A percentile compares a stretch with the other conserved stretches of the same genome.
phyloP scores from a whole-genome alignment of 495 filamentous ascomycete genomes.

The Letharia lupina region DNA sequence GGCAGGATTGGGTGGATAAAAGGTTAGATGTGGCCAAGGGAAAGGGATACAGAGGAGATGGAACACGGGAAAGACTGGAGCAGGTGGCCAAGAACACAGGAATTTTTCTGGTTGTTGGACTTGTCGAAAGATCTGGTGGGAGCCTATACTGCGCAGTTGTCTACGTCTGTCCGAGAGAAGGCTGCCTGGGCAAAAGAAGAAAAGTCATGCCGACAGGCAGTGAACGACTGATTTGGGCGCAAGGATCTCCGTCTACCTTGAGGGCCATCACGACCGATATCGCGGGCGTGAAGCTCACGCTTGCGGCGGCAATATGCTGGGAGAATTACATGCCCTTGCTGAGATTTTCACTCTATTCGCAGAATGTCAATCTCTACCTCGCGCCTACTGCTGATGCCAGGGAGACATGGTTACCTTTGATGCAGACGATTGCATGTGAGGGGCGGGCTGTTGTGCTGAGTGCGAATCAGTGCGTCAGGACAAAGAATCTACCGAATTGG shows the following conservation, averaged over 20 bases:
- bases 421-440: conserved; percentile 74
- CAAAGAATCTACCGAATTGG: conserved; percentile 50
- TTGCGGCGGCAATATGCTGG: conserved; percentile 91
- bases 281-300: conserved; percentile 62
- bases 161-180: conserved; percentile 68
- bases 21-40: conserved; percentile 46
- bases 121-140: conserved; percentile 73
- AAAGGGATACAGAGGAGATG: conserved; percentile 59
- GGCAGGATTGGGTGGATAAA: conserved; percentile 61
- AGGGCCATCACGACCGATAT: conserved; percentile 75
- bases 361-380: conserved; percentile 89
- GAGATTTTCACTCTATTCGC: conserved; percentile 68
- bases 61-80: conserved; percentile 76
- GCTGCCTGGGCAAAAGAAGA: conserved; percentile 74
- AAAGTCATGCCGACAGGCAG: conserved; percentile 92
- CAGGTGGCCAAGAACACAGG: conserved; percentile 61
- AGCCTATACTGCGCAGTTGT: conserved; percentile 78
- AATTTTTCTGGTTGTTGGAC: conserved; percentile 69
- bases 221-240: conserved; percentile 83
- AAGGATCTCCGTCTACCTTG: conserved; percentile 73
- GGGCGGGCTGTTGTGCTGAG: conserved; percentile 80
- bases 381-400: conserved; percentile 84
- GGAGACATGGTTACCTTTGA: conserved; percentile 73
- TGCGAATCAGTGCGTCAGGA: conserved; percentile 71
- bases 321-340: conserved; percentile 95